Percentiles rank a stretch among this genome's conserved stretches.
phyloP scores from a whole-genome alignment of 2,329 filamentous ascomycete genomes.

The Alternaria incomplexa region DNA sequence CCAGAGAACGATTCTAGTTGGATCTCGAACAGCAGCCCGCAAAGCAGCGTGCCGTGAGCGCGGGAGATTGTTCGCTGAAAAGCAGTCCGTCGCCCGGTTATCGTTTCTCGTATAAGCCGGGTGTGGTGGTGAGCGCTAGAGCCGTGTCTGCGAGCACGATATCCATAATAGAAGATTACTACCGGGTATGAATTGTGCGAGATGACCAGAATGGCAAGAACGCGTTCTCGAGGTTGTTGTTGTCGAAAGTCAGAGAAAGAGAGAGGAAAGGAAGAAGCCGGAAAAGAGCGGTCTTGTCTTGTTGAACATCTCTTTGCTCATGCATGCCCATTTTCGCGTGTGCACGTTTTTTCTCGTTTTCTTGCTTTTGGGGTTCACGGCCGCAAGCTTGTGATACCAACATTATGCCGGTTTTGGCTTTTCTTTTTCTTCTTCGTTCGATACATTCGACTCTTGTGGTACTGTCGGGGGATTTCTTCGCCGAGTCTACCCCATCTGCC shows the following conservation, averaged over 20 bases:
- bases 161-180: neutral
- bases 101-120: neutral
- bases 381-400: neutral
- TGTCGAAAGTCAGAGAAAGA: neutral
- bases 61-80: neutral
- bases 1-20: conserved; percentile 41
- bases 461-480: neutral
- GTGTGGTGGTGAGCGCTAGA: neutral
- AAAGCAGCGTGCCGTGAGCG: conserved; percentile 7
- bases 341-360: neutral
- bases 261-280: neutral
- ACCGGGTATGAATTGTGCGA: neutral
- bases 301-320: neutral
- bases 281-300: neutral
- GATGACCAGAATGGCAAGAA: neutral
- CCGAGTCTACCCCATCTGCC: neutral
- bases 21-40: conserved; percentile 21
- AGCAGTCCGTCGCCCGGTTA: neutral
- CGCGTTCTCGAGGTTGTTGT: neutral
- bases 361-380: neutral
- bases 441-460: neutral
- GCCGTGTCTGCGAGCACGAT: neutral
- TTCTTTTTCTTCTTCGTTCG: neutral
- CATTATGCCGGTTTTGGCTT: neutral
- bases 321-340: neutral